phyloP scores from a whole-genome alignment of 2,329 filamentous ascomycete species.

The Endocalyx cinctus region DNA sequence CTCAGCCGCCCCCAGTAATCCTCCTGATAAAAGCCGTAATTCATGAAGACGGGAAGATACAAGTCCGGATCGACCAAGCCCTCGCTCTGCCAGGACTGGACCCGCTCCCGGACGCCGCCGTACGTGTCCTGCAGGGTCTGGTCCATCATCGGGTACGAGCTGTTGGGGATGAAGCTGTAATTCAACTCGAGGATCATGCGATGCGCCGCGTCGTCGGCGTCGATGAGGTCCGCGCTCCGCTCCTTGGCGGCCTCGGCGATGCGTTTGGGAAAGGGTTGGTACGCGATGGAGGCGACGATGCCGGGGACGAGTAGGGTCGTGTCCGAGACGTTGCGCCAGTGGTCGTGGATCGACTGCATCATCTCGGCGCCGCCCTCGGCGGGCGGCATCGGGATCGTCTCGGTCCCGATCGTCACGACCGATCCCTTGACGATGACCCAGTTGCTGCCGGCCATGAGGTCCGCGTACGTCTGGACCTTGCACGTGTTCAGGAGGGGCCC shows the following conservation, averaged over 20 bases:
- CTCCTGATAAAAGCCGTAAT: constrained; percentile 35
- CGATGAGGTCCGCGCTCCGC: constrained; percentile 33
- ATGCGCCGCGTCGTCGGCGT: constrained; percentile 32
- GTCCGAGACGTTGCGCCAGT: constrained; percentile 28
- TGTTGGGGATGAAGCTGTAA: constrained; percentile 31
- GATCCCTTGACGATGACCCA: constrained; percentile 29
- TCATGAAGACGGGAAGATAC: constrained; percentile 39
- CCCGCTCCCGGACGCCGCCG: constrained; percentile 26
- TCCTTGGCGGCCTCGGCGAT: constrained; percentile 29
- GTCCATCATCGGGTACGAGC: constrained; percentile 28
- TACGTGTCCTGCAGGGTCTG: constrained; percentile 29
- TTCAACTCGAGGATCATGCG: constrained; percentile 39
- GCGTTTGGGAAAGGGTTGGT: constrained; percentile 34
- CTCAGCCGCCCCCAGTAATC: constrained; percentile 37
- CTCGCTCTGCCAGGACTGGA: constrained; percentile 26
- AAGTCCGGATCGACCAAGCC: constrained; percentile 27
- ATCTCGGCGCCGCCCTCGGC: constrained; percentile 18
- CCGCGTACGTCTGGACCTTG: constrained; percentile 42
- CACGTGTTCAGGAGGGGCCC: constrained; percentile 38
- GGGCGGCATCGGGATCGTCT: constrained; percentile 31
- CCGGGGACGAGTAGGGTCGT: constrained; percentile 21
- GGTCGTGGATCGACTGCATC: constrained; percentile 27
- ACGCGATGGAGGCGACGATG: constrained; percentile 30
- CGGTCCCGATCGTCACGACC: constrained; percentile 30
- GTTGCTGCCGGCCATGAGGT: constrained; percentile 42